Percentiles rank a stretch among this genome's conserved stretches.
Evolutionary conservation across 805 yeast genomes (phyloP).

Genomic region (Ogataea nitratoaversa): DNA sequence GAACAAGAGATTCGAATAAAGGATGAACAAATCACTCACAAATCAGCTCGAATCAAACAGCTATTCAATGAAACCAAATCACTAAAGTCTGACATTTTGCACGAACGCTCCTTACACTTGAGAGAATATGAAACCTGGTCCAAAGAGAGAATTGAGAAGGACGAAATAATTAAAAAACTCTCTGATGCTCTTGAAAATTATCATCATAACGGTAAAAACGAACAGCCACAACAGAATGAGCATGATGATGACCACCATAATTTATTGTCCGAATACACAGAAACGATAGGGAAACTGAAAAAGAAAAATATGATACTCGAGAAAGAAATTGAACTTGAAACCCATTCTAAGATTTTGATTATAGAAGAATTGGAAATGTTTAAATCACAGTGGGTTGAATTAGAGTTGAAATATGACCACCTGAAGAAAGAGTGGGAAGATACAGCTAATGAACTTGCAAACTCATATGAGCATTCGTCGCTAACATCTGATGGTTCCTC

Average conservation of each 20-base stretch:
- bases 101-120: constrained; percentile 29
- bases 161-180: constrained; percentile 23
- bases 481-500: too few relatives aligned
- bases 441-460: constrained; percentile 8
- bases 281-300: constrained; percentile 22
- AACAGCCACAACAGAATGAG: not conserved
- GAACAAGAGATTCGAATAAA: constrained; percentile 30
- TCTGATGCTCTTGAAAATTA: constrained; percentile 16
- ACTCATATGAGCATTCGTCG: constrained; percentile 2
- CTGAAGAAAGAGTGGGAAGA: constrained; percentile 29
- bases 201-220: too few relatives aligned
- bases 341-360: constrained; percentile 46
- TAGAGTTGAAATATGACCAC: constrained; percentile 25
- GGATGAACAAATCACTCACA: constrained; percentile 24
- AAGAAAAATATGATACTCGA: constrained; percentile 36
- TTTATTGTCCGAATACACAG: constrained; percentile 5
- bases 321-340: constrained; percentile 49
- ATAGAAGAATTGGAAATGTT: constrained; percentile 52
- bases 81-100: constrained; percentile 19
- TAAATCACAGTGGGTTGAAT: constrained; percentile 32
- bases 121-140: constrained; percentile 29
- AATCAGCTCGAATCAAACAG: constrained; percentile 24
- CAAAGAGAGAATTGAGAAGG: constrained; percentile 22
- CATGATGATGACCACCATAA: not conserved
- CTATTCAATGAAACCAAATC: constrained; percentile 25